A percentile compares a stretch with the other conserved stretches of the same genome.
Conservation (phyloP, 1,284 basidiomycete species). For the Moesziomyces antarcticus region DNA sequence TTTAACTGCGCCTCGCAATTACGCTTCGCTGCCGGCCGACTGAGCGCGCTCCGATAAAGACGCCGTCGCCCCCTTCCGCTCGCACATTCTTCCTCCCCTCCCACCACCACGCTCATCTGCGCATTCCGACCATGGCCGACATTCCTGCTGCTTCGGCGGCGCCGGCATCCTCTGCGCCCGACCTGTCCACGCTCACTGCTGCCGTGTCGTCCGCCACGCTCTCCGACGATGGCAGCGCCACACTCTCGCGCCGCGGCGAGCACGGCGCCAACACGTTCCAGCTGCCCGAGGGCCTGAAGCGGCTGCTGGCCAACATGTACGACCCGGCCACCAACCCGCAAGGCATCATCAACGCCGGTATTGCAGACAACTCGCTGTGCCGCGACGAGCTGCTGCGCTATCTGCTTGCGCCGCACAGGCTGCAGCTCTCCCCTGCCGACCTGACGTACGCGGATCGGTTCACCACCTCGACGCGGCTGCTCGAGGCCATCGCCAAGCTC, state of each 20-base stretch:
- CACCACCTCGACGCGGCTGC: slow-evolving; percentile 30
- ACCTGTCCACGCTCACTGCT: slow-evolving; percentile 9
- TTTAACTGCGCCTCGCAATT: background rate
- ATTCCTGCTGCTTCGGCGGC: background rate
- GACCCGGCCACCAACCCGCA: slow-evolving; percentile 47
- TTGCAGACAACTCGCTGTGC: slow-evolving; percentile 56
- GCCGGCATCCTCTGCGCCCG: slow-evolving; percentile 7
- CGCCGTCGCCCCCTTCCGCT: no score
- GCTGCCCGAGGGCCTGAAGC: slow-evolving; percentile 25
- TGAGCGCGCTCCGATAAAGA: background rate
- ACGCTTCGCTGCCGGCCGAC: background rate
- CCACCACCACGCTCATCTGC: background rate
- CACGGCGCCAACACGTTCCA: slow-evolving; percentile 12
- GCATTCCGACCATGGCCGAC: slow-evolving; percentile 4
- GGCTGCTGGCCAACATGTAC: slow-evolving; percentile 37
- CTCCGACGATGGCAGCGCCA: slow-evolving; percentile 13
- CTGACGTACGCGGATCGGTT: slow-evolving; percentile 55
- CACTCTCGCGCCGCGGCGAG: slow-evolving; percentile 42
- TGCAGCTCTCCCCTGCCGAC: slow-evolving; percentile 43
- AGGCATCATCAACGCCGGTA: slow-evolving; percentile 56
- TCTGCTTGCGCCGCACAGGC: slow-evolving; percentile 30
- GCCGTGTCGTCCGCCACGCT: slow-evolving; percentile 11
- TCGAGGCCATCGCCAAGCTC: slow-evolving; percentile 37
- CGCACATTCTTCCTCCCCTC: no score
- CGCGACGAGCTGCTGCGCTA: slow-evolving; percentile 48